Percentiles rank a stretch among this genome's conserved stretches.
Conservation (phyloP, 305 asterid genomes). For the Solanum hybrid region DNA sequence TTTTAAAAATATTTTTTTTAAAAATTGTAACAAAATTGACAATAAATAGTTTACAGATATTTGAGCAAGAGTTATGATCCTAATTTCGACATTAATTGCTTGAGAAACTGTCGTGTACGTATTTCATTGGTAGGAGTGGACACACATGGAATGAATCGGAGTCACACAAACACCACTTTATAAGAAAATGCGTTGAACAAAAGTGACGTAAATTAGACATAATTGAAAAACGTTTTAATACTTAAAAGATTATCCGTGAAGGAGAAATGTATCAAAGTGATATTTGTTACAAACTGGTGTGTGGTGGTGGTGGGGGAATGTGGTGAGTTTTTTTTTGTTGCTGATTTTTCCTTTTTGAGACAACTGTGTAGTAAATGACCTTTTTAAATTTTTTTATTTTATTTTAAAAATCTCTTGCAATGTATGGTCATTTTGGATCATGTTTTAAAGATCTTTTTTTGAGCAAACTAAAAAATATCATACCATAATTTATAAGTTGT, state of each 20-base stretch:
- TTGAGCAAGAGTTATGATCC: background rate
- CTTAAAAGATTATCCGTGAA: background rate
- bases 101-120: background rate
- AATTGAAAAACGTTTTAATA: too few species aligned
- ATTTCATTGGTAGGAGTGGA: background rate
- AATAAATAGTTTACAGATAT: background rate
- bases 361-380: background rate
- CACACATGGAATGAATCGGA: background rate
- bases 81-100: background rate
- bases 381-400: too few species aligned
- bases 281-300: background rate
- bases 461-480: background rate
- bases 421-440: background rate
- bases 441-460: rapidly evolving
- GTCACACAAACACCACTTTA: background rate
- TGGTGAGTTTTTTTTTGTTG: background rate
- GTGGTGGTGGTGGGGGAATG: background rate
- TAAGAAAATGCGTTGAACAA: background rate
- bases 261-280: background rate
- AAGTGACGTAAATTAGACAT: background rate
- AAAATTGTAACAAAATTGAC: background rate
- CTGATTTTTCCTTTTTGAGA: too few species aligned
- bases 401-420: background rate
- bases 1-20: too few species aligned
- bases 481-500: background rate